phyloP scores from a whole-genome alignment of 768 basidiomycete species.

The Termitomyces sp. region DNA sequence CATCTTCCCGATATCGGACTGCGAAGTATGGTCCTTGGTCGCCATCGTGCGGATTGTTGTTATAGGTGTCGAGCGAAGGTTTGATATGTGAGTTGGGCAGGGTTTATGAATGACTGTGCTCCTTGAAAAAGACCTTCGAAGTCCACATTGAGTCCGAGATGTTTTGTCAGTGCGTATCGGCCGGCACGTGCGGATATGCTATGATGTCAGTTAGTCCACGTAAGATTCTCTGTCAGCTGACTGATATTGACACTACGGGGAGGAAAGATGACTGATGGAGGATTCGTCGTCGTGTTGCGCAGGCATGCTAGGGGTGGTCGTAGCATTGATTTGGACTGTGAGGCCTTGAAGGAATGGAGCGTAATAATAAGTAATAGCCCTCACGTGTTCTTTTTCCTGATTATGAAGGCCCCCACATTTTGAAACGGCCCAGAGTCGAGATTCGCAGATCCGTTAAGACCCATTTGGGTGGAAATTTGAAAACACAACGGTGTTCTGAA shows the following conservation, averaged over 20 bases:
- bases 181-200: background rate
- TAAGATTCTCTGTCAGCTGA: background rate
- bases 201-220: background rate
- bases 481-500: too few relatives aligned
- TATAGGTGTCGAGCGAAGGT: background rate
- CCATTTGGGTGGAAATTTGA: too few relatives aligned
- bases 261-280: background rate
- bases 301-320: background rate
- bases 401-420: too few relatives aligned
- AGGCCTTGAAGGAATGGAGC: background rate
- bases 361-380: background rate
- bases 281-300: background rate
- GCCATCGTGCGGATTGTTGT: slow-evolving; percentile 10
- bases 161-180: background rate
- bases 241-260: background rate
- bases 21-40: slow-evolving; percentile 24
- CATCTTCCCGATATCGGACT: slow-evolving; percentile 48
- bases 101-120: slow-evolving; percentile 1
- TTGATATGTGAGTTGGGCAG: background rate
- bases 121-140: slow-evolving; percentile 2
- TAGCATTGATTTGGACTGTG: background rate
- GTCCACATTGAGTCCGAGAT: background rate
- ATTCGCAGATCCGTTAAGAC: too few relatives aligned
- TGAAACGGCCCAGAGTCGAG: too few relatives aligned
- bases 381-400: too few relatives aligned